Conservation (phyloP, 78 protist species). For the Dictyostelium brefeldianum region DNA sequence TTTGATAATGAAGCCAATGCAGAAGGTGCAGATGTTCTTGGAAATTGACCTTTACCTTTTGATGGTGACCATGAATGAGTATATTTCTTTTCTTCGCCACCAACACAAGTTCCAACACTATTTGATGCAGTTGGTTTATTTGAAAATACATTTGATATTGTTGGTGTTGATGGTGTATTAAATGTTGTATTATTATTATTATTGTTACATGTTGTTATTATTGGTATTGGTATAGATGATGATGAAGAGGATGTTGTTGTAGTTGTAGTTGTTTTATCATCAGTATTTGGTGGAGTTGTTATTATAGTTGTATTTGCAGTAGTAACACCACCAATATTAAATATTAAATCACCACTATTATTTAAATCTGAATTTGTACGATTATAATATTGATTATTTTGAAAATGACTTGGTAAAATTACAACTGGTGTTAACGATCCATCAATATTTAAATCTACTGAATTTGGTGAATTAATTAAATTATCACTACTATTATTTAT, state of each 20-base stretch:
- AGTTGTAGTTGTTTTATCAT: neutral
- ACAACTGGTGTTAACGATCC: neutral
- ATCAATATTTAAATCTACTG: too few relatives aligned
- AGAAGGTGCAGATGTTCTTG: constrained; percentile 50
- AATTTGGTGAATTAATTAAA: too few relatives aligned
- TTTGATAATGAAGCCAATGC: neutral
- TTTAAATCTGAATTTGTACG: constrained; percentile 1
- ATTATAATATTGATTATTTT: neutral
- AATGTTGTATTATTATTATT: neutral
- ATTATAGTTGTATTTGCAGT: too few relatives aligned
- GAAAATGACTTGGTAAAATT: neutral
- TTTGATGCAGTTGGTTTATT: constrained; percentile 2
- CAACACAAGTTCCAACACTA: neutral
- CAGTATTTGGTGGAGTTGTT: too few relatives aligned
- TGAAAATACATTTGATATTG: neutral
- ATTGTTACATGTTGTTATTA: neutral
- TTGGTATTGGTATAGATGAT: constrained; percentile 5
- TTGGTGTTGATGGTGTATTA: constrained; percentile 27
- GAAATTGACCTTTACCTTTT: constrained; percentile 16
- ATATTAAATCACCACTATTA: neutral
- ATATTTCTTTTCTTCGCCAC: neutral
- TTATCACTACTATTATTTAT: neutral
- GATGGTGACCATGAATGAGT: constrained; percentile 41
- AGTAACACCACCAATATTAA: neutral
- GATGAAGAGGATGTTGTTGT: neutral